phyloP scores from a whole-genome alignment of 257 asterid species.

The Perilla frutescens region DNA sequence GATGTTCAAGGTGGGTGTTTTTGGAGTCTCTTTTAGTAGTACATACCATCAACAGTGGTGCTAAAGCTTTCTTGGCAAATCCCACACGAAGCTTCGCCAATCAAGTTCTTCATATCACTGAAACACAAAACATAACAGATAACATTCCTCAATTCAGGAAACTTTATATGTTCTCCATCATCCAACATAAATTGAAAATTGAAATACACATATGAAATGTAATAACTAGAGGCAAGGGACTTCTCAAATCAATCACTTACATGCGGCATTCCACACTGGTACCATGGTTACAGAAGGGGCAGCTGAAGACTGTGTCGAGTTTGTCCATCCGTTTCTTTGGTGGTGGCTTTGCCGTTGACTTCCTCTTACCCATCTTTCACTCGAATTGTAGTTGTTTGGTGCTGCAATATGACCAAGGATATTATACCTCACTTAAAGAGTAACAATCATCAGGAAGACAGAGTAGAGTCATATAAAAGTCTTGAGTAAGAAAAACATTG shows the following conservation, averaged over 20 bases:
- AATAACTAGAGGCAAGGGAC: not conserved
- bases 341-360: conserved; percentile 91
- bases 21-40: not conserved
- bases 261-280: conserved; percentile 90
- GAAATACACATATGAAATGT: too few relatives aligned
- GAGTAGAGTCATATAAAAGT: not conserved
- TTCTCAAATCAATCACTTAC: conserved; percentile 33
- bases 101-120: conserved; percentile 89
- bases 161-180: not conserved
- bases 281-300: conserved; percentile 96
- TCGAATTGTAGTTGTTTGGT: not conserved
- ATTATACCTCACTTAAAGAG: not conserved
- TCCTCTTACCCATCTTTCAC: conserved; percentile 86
- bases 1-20: not conserved
- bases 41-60: conserved; percentile 41
- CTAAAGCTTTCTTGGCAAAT: conserved; percentile 96
- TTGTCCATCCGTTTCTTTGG: conserved; percentile 94
- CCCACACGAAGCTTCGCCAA: conserved; percentile 78
- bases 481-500: not conserved
- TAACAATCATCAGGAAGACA: not conserved
- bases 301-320: conserved; percentile 93
- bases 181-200: too few relatives aligned
- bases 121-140: not conserved
- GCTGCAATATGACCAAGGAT: not conserved
- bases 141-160: not conserved